phyloP scores from a whole-genome alignment of 2,329 filamentous ascomycete genomes.

The Exophiala spinifera region DNA sequence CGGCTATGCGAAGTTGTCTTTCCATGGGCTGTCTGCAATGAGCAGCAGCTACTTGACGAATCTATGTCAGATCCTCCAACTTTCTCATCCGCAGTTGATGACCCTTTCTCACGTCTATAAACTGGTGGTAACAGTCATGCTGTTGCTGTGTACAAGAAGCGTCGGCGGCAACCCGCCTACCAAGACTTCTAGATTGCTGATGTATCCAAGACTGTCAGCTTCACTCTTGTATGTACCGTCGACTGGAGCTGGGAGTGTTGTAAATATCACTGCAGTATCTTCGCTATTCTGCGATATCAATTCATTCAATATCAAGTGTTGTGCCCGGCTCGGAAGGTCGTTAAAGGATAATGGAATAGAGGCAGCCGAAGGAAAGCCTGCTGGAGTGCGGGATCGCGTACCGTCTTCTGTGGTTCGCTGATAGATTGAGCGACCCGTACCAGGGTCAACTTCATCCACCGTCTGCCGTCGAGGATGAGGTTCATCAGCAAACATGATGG shows the following conservation, averaged over 20 bases:
- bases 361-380: constrained; percentile 56
- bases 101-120: constrained; percentile 44
- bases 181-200: constrained; percentile 74
- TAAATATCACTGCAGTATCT: constrained; percentile 75
- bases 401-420: constrained; percentile 16
- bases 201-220: constrained; percentile 67
- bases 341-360: constrained; percentile 76
- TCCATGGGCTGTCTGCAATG: no score
- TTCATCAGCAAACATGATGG: constrained; percentile 69
- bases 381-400: constrained; percentile 33
- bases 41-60: not conserved
- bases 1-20: no score
- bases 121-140: constrained; percentile 82
- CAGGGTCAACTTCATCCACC: constrained; percentile 21
- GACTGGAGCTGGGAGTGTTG: constrained; percentile 75
- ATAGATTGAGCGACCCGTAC: constrained; percentile 41
- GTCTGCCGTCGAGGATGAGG: constrained; percentile 36
- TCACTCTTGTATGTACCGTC: constrained; percentile 73
- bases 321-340: constrained; percentile 76
- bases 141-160: constrained; percentile 79
- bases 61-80: not conserved
- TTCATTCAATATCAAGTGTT: constrained; percentile 84
- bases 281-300: constrained; percentile 67
- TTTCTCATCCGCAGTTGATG: not conserved
- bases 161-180: constrained; percentile 73